Percentiles rank a stretch among this genome's conserved stretches.
These are phyloP conservation scores for Proliferodiscus dingleyae DNA, from an alignment of 2,329 filamentous ascomycete species.

Conservation along the genomic window DNA sequence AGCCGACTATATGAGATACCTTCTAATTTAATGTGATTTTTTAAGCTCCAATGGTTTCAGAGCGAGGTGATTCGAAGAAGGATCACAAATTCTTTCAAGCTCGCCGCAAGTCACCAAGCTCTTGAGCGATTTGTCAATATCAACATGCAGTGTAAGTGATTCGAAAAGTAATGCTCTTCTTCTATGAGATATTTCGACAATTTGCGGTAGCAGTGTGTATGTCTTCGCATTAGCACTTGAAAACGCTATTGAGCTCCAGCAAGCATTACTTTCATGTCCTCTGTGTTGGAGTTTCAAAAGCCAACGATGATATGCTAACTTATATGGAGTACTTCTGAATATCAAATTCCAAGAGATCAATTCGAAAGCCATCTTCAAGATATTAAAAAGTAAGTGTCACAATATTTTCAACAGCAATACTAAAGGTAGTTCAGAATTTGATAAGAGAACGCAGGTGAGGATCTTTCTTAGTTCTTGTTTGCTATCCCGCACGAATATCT, in stretches of 20 bases:
- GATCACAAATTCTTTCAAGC: slow-evolving; percentile 58
- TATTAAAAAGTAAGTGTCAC: slow-evolving; percentile 66
- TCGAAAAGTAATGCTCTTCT: slow-evolving; percentile 38
- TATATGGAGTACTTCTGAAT: slow-evolving; percentile 62
- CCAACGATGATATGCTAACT: no score
- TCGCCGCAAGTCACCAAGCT: slow-evolving; percentile 58
- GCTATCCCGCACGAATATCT: no score
- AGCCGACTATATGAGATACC: not conserved
- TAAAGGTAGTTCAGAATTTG: slow-evolving; percentile 58
- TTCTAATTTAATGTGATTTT: not conserved
- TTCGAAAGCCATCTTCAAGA: slow-evolving; percentile 70
- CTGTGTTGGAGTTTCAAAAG: no score
- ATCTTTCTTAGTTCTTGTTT: not conserved
- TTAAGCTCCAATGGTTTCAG: slow-evolving; percentile 56
- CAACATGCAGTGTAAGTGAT: slow-evolving; percentile 43
- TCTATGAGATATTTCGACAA: slow-evolving; percentile 69
- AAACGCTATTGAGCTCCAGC: no score
- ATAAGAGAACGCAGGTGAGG: slow-evolving; percentile 67
- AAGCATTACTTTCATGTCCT: no score
- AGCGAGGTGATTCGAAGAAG: slow-evolving; percentile 57
- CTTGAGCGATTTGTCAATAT: slow-evolving; percentile 65
- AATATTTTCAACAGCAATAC: not conserved
- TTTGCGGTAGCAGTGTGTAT: no score
- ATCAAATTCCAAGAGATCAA: slow-evolving; percentile 85
- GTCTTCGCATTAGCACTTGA: no score